Evolutionary conservation across 2,329 filamentous ascomycete species (phyloP).

Genomic region (Paecilomyces variotii): DNA sequence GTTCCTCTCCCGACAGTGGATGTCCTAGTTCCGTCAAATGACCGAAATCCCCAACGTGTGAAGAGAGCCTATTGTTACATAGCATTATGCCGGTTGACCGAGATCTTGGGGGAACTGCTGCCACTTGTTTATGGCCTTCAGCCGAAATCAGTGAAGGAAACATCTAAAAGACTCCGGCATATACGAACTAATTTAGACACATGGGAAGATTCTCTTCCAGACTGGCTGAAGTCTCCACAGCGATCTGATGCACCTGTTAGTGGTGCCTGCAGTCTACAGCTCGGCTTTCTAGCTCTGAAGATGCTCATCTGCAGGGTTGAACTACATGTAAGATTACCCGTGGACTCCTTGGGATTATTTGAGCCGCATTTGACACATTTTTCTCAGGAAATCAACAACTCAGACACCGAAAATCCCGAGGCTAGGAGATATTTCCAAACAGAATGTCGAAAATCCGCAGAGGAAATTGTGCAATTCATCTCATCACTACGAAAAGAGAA

Average conservation of each 20-base stretch:
- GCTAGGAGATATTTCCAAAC: constrained; percentile 43
- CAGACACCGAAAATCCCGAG: constrained; percentile 38
- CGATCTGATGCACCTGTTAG: constrained; percentile 26
- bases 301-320: constrained; percentile 42
- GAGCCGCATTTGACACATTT: neutral
- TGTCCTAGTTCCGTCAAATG: constrained; percentile 27
- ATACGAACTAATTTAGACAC: constrained; percentile 38
- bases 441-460: constrained; percentile 35
- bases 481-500: constrained; percentile 39
- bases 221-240: constrained; percentile 32
- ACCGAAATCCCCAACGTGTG: constrained; percentile 33
- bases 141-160: constrained; percentile 34
- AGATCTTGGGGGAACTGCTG: constrained; percentile 38
- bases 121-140: constrained; percentile 40
- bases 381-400: constrained; percentile 33
- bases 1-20: constrained; percentile 46
- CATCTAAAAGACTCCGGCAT: constrained; percentile 37
- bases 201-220: constrained; percentile 39
- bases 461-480: constrained; percentile 44
- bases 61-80: constrained; percentile 45
- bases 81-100: constrained; percentile 44
- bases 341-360: neutral
- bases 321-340: constrained; percentile 30
- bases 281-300: constrained; percentile 38
- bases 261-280: constrained; percentile 37